phyloP scores from a whole-genome alignment of 129 eudicot genomes.

The Deinandra increscens region DNA sequence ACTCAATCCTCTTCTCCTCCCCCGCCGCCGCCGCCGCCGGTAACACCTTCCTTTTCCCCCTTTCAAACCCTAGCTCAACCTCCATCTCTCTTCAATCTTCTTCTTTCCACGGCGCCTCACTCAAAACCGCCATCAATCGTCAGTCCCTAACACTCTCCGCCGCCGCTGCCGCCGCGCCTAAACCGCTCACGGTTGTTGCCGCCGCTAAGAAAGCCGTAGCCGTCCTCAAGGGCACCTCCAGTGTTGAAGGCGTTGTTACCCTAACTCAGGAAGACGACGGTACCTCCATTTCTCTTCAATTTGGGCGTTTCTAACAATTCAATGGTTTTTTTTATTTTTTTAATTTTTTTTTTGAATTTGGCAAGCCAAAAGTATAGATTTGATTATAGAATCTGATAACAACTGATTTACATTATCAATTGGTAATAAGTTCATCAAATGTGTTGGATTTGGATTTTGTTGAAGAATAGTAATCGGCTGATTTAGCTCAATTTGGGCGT shows the following conservation, averaged over 20 bases:
- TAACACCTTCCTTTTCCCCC: slow-evolving; percentile 35
- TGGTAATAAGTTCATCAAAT: too few relatives aligned
- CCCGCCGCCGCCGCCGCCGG: slow-evolving; percentile 33
- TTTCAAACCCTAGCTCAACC: slow-evolving; percentile 38
- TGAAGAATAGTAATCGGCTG: too few relatives aligned
- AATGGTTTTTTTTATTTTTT: too few relatives aligned
- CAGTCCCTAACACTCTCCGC: slow-evolving; percentile 46
- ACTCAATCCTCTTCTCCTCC: slow-evolving; percentile 50
- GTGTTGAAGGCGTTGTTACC: slow-evolving; percentile 88
- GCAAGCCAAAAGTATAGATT: too few relatives aligned
- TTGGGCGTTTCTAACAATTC: too few relatives aligned
- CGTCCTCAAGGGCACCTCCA: slow-evolving; percentile 81
- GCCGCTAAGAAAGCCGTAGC: slow-evolving; percentile 90
- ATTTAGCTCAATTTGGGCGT: too few relatives aligned
- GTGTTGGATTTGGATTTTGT: too few relatives aligned
- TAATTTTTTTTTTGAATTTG: too few relatives aligned
- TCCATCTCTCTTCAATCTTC: slow-evolving; percentile 33
- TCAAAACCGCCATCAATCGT: slow-evolving; percentile 49
- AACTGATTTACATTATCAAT: not conserved
- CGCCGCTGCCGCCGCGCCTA: slow-evolving; percentile 36
- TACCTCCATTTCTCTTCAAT: slow-evolving; percentile 12
- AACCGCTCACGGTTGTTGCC: slow-evolving; percentile 70
- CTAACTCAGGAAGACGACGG: slow-evolving; percentile 80
- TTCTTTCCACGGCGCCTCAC: slow-evolving; percentile 52
- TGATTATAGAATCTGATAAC: too few relatives aligned